Percentiles rank a stretch among this genome's conserved stretches.
Evolutionary conservation across 1,284 basidiomycete genomes (phyloP).

Genomic region (Naganishia liquefaciens): DNA sequence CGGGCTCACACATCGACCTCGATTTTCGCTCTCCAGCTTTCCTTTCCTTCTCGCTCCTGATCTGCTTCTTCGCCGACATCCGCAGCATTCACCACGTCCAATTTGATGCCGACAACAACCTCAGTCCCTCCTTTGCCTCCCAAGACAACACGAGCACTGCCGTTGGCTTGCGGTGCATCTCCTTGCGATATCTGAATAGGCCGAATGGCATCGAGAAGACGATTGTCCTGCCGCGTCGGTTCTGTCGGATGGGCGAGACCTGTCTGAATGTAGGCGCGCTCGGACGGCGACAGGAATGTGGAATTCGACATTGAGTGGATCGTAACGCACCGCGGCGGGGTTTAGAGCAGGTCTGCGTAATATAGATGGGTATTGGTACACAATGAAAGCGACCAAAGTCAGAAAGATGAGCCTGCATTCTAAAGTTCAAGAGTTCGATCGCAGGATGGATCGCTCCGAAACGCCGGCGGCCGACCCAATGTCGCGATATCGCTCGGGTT

Average conservation of each 20-base stretch:
- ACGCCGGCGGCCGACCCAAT: not conserved
- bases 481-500: too few species aligned
- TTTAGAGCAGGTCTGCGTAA: too few species aligned
- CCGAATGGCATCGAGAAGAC: conserved; percentile 41
- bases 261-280: conserved; percentile 49
- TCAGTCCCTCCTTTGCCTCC: conserved; percentile 44
- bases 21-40: conserved; percentile 46
- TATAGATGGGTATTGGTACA: too few species aligned
- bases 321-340: not conserved
- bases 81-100: conserved; percentile 48
- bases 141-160: conserved; percentile 46
- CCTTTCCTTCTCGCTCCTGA: conserved; percentile 31
- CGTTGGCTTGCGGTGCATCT: conserved; percentile 51
- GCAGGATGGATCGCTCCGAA: not conserved
- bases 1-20: conserved; percentile 52
- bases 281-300: conserved; percentile 47
- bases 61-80: conserved; percentile 28
- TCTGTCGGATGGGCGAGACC: conserved; percentile 44
- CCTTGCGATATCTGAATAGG: conserved; percentile 46
- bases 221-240: conserved; percentile 48
- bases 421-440: too few species aligned
- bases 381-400: too few species aligned
- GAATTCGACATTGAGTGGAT: conserved; percentile 20
- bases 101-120: conserved; percentile 49
- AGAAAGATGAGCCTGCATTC: too few species aligned